Conservation (phyloP, 148 eudicot genomes). For the Rheum nobile region DNA sequence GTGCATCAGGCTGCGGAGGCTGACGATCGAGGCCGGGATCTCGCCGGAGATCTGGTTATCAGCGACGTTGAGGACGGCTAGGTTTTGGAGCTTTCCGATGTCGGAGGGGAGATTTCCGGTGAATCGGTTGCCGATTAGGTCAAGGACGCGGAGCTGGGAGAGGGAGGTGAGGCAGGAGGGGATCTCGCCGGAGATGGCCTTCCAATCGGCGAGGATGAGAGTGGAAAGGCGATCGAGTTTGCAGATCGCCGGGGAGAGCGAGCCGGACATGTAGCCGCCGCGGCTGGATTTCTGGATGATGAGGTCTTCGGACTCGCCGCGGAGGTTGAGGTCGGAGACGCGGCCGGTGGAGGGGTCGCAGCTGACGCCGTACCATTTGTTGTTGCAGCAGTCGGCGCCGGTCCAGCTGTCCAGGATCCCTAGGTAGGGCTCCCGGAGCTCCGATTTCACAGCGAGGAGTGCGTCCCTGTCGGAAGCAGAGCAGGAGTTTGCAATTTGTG, state of each 20-base stretch:
- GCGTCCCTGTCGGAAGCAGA: conserved; percentile 75
- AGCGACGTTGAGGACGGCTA: conserved; percentile 30
- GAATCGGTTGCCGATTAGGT: conserved; percentile 56
- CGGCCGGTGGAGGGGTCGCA: conserved; percentile 51
- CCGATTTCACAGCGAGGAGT: conserved; percentile 42
- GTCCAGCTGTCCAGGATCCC: conserved; percentile 84
- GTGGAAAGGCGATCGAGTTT: conserved; percentile 52
- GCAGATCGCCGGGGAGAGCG: conserved; percentile 56
- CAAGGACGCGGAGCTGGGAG: conserved; percentile 47
- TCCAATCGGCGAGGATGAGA: conserved; percentile 80
- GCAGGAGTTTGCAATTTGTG: conserved; percentile 28
- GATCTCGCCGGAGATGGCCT: conserved; percentile 65
- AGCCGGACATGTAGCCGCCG: conserved; percentile 82
- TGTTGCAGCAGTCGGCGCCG: conserved; percentile 59
- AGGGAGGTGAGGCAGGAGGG: conserved; percentile 46
- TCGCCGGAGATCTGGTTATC: conserved; percentile 37
- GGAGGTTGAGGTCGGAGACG: conserved; percentile 72
- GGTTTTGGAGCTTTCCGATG: conserved; percentile 38
- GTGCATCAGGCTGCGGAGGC: conserved; percentile 33
- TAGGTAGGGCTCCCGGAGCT: conserved; percentile 53
- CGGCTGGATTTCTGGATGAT: conserved; percentile 46
- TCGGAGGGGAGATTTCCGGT: conserved; percentile 50
- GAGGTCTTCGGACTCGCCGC: conserved; percentile 82
- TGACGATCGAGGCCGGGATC: conserved; percentile 45
- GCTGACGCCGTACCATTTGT: conserved; percentile 65